These are phyloP conservation scores for Protomyces gravidus DNA, from an alignment of 1,139 yeast species.

Conservation along the genomic window DNA sequence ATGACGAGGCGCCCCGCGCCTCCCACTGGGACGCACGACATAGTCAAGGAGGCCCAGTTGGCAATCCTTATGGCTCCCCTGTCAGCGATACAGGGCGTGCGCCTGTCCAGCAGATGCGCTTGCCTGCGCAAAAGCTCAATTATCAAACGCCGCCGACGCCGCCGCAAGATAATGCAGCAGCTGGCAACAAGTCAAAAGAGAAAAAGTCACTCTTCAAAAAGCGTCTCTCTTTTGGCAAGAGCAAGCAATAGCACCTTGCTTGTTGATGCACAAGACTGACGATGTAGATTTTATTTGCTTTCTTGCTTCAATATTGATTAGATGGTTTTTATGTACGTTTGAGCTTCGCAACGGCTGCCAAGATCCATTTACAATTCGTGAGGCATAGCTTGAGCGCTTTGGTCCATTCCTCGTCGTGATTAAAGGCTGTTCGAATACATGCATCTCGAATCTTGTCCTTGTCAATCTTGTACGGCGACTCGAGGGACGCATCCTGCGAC, in stretches of 20 bases:
- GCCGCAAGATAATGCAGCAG: slow-evolving; percentile 21
- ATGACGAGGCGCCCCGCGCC: slow-evolving; percentile 6
- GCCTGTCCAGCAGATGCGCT: not conserved
- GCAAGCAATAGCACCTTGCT: slow-evolving; percentile 4
- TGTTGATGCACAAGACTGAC: no score
- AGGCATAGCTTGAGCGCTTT: slow-evolving; percentile 77
- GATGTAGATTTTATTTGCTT: no score
- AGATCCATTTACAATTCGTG: slow-evolving; percentile 53
- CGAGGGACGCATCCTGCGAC: slow-evolving; percentile 47
- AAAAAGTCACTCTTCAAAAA: slow-evolving; percentile 20
- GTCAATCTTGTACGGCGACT: slow-evolving; percentile 62
- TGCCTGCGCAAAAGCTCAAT: slow-evolving; percentile 18
- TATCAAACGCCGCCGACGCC: slow-evolving; percentile 22
- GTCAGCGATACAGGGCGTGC: slow-evolving; percentile 21
- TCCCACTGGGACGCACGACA: slow-evolving; percentile 1
- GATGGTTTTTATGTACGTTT: not conserved
- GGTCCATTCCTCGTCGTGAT: slow-evolving; percentile 70
- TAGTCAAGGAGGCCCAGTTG: slow-evolving; percentile 1
- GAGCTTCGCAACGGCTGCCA: slow-evolving; percentile 37
- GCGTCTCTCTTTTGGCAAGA: slow-evolving; percentile 24
- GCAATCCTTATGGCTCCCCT: slow-evolving; percentile 22
- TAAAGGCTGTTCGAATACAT: slow-evolving; percentile 62
- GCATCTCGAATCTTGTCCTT: slow-evolving; percentile 72
- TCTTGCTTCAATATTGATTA: no score
- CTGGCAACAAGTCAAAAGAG: no score